Percentiles rank a stretch among this genome's conserved stretches.
phyloP scores from a whole-genome alignment of 129 eudicot species.

The Gnaphalium uliginosum region DNA sequence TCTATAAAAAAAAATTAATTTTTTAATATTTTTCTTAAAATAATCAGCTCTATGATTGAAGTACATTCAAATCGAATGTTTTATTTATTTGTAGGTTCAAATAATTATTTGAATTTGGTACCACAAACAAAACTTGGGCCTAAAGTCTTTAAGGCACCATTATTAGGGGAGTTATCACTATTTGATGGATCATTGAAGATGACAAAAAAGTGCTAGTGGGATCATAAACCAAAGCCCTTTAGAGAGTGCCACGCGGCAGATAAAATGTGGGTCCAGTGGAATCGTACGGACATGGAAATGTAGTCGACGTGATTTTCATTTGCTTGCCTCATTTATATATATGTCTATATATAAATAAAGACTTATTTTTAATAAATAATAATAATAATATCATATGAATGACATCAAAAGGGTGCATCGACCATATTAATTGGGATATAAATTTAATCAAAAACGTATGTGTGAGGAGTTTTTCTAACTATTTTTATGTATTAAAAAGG shows the following conservation, averaged over 20 bases:
- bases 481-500: background rate
- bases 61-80: background rate
- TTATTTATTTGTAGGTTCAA: background rate
- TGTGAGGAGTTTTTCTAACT: background rate
- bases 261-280: constrained; percentile 1
- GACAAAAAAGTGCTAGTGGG: constrained; percentile 23
- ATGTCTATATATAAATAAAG: no score
- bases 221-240: background rate
- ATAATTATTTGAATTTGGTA: background rate
- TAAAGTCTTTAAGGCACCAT: constrained; percentile 14
- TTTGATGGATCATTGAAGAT: constrained; percentile 22
- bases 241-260: constrained; percentile 28
- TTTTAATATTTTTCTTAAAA: no score
- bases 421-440: no score
- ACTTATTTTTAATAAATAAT: no score
- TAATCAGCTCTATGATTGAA: background rate
- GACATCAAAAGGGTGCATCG: no score
- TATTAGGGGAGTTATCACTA: constrained; percentile 16
- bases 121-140: constrained; percentile 17
- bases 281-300: constrained; percentile 27
- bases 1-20: no score
- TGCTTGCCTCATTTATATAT: no score
- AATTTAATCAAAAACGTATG: no score
- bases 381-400: no score
- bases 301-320: background rate